phyloP scores from a whole-genome alignment of 768 basidiomycete genomes.

The Lentinula sp. region DNA sequence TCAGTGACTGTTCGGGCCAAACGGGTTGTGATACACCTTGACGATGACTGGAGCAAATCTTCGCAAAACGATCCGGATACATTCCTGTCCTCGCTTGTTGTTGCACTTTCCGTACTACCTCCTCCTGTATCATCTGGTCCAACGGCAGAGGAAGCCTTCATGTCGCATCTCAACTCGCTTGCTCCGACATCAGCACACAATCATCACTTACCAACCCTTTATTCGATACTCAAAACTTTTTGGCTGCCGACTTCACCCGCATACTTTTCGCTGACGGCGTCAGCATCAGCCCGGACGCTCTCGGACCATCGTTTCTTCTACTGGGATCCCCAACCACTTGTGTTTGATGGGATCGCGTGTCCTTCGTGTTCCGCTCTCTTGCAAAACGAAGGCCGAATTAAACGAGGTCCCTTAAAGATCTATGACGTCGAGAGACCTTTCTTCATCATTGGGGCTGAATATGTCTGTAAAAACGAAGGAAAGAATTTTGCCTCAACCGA shows the following conservation, averaged over 20 bases:
- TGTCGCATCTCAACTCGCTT: conserved; percentile 65
- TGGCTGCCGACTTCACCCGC: conserved; percentile 78
- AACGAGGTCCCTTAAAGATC: conserved; percentile 67
- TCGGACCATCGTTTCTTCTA: conserved; percentile 78
- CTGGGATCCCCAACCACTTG: conserved; percentile 80
- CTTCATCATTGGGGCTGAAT: conserved; percentile 82
- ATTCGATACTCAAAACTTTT: conserved; percentile 76
- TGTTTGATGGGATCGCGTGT: conserved; percentile 78
- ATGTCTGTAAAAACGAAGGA: conserved; percentile 61
- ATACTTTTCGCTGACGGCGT: conserved; percentile 73
- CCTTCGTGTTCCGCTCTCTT: conserved; percentile 58
- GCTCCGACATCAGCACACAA: conserved; percentile 40
- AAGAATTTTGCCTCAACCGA: conserved; percentile 71
- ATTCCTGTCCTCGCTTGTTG: conserved; percentile 53
- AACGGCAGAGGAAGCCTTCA: conserved; percentile 72
- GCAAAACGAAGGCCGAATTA: conserved; percentile 64
- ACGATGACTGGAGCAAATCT: conserved; percentile 63
- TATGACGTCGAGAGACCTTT: conserved; percentile 78
- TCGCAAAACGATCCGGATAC: conserved; percentile 47
- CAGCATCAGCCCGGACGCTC: conserved; percentile 61
- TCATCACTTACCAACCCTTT: conserved; percentile 60
- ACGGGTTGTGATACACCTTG: conserved; percentile 25
- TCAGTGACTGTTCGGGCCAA: conserved; percentile 34
- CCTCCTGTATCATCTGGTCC: conserved; percentile 58
- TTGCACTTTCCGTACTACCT: conserved; percentile 48